Evolutionary conservation across 768 basidiomycete genomes (phyloP), one percentile per base, ranked within the genome.

Genomic region (Mycena crocata): DNA sequence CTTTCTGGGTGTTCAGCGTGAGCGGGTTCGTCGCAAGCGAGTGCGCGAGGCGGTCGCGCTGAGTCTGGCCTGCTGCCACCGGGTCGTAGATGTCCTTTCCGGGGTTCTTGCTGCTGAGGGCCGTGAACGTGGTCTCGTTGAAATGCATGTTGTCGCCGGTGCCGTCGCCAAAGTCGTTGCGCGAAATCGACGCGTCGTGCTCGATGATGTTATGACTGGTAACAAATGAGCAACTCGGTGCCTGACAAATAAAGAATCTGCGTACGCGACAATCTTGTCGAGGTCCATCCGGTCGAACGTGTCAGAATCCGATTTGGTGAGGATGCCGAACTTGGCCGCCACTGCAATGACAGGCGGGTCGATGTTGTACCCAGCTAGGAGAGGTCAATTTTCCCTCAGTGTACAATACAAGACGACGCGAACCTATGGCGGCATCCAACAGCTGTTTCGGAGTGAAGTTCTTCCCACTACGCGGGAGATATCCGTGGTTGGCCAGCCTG

Each of bases 161-260:
- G n/a, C n/a, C n/a, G n/a, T n/a, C n/a, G n/a, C n/a, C n/a, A n/a
- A n/a, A n/a, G n/a, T n/a, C n/a, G n/a, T n/a, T n/a, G n/a, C n/a
- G n/a, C n/a, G n/a, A n/a, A n/a, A n/a, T n/a, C n/a, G n/a, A n/a
- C n/a, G n/a, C n/a, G n/a, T n/a, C n/a, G n/a, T n/a, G n/a, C 26
- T 56, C 54, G 28, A 56, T 42, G 13, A 56, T 56, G 39, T 42
- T 40, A n/a, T n/a, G n/a, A n/a, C n/a, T n/a, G n/a, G n/a, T n/a
- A n/a, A n/a, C n/a, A n/a, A n/a, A n/a, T n/a, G n/a, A n/a, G n/a
- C n/a, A n/a, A n/a, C n/a, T n/a, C n/a, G n/a, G n/a, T n/a, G n/a
- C n/a, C n/a, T n/a, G n/a, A n/a, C n/a, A n/a, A n/a, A n/a, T n/a
- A n/a, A n/a, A n/a, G n/a, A n/a, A n/a, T n/a, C n/a, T n/a, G n/a